Evolutionary conservation across 768 basidiomycete species (phyloP), one percentile per base, ranked within the genome.

Genomic region (Tricholoma bakamatsutake): DNA sequence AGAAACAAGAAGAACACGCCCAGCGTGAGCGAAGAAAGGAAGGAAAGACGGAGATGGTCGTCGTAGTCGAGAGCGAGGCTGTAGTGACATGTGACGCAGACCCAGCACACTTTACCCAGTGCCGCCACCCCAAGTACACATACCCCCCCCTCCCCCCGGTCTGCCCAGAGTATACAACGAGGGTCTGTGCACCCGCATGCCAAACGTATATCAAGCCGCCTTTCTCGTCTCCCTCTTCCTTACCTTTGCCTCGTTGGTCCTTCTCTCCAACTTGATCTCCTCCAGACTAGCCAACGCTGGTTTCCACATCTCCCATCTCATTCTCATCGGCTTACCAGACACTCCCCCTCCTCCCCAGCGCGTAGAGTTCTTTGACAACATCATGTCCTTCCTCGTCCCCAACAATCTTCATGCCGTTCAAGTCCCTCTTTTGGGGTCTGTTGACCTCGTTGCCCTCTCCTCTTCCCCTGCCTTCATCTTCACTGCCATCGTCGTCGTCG

Each of bases 311-410:
- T 73, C 79, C 27, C 68, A 78, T 17, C 66, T 88, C 66, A 86
- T 87, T 61, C 83, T 88, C 66, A 66, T 85, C 48, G 86, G 85
- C 54, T 74, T 85, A 47, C 73, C 72, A 55, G 67, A 73, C 42
- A n/a, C 59, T 13, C 17, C 50, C 33, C 5, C 61, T 63, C 24
- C 45, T 60, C 12, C 43, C 59, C 28, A 59, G 1, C 40, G 40
- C 5, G 18, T 42, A 17, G 2, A 9, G 4, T 0, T 42, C 40
- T 42, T 42, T 42, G 17, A 42, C 40, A 17, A 42, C 40, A 18
- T 18, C 17, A 42, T 37, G 35, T 37, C 35, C 4, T 37, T 37
- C 10, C 5, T 31, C 12, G 2, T 37, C 35, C 35, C 35, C 1
- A 37, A 37, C 13, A 17, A 67, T 57, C 60, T 71, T 55, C 66